Conservation (phyloP, 2,329 filamentous ascomycete genomes). For the Apiospora koreana region DNA sequence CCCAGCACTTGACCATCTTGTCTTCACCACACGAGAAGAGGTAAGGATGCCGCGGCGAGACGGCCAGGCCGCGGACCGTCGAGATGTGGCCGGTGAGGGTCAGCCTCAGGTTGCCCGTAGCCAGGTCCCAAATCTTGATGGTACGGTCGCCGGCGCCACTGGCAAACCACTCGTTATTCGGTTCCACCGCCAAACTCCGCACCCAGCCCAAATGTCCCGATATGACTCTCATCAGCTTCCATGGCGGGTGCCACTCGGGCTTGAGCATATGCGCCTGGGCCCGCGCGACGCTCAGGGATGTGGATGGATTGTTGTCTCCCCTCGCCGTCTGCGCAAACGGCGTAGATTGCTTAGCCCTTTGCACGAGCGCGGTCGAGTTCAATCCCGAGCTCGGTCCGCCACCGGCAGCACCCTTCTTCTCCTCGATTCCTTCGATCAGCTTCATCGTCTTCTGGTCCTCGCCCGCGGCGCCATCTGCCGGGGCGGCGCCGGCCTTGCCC, state of each 20-base stretch:
- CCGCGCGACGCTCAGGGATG: slow-evolving; percentile 31
- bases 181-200: slow-evolving; percentile 83
- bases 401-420: slow-evolving; percentile 32
- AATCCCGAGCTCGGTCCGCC: slow-evolving; percentile 18
- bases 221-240: slow-evolving; percentile 98
- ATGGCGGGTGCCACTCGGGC: slow-evolving; percentile 96
- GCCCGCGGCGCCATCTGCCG: slow-evolving; percentile 26
- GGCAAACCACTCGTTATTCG: slow-evolving; percentile 96
- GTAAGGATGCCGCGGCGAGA: slow-evolving; percentile 92
- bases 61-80: slow-evolving; percentile 86
- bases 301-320: slow-evolving; percentile 21
- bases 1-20: slow-evolving; percentile 99
- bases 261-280: slow-evolving; percentile 53
- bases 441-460: slow-evolving; percentile 56
- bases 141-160: slow-evolving; percentile 93
- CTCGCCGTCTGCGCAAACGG: slow-evolving; percentile 22
- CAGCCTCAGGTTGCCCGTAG: slow-evolving; percentile 78
- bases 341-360: slow-evolving; percentile 28
- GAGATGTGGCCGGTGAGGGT: slow-evolving; percentile 95
- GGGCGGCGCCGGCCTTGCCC: slow-evolving; percentile 11
- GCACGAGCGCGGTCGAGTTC: slow-evolving; percentile 39
- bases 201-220: slow-evolving; percentile 98
- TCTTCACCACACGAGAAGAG: slow-evolving; percentile 98
- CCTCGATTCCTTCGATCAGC: slow-evolving; percentile 65
- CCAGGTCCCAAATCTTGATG: slow-evolving; percentile 98